A percentile compares a stretch with the other conserved stretches of the same genome.
Evolutionary conservation across 306 rosid species (phyloP).

Genomic region (Castanea sativa): DNA sequence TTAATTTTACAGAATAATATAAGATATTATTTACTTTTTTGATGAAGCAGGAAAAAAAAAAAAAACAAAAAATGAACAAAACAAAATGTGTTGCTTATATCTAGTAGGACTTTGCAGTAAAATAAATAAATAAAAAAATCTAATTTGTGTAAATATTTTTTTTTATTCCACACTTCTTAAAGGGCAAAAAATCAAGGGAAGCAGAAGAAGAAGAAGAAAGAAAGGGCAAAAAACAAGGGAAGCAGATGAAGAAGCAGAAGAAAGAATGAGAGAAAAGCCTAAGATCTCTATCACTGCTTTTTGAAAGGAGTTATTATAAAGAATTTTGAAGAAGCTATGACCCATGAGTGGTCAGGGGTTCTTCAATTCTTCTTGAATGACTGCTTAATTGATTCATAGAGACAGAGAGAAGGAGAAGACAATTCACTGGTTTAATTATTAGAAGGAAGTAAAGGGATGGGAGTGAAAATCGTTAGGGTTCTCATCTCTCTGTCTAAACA

Average conservation of each 20-base stretch:
- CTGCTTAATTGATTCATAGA: neutral
- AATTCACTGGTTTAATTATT: neutral
- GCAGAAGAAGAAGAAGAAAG: neutral
- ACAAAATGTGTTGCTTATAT: neutral
- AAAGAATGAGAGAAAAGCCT: neutral
- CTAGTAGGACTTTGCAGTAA: neutral
- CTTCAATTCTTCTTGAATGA: conserved; percentile 5
- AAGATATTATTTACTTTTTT: neutral
- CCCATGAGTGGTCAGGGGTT: conserved; percentile 8
- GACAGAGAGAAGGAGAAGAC: neutral
- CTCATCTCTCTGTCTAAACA: conserved; percentile 19
- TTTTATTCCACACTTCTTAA: neutral
- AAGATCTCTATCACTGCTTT: conserved; percentile 2
- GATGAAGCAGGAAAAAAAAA: neutral
- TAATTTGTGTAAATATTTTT: neutral
- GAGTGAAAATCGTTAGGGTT: conserved; percentile 5
- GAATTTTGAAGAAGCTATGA: neutral
- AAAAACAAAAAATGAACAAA: too few relatives aligned
- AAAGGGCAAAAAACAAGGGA: neutral
- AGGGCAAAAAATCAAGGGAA: neutral
- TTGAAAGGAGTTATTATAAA: conserved; percentile 9
- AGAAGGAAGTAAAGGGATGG: conserved; percentile 18
- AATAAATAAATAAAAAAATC: neutral
- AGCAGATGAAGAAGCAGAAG: neutral
- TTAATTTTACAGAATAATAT: neutral